phyloP scores from a whole-genome alignment of 2,329 filamentous ascomycete species.

The Dothidotthia symphoricarpi region DNA sequence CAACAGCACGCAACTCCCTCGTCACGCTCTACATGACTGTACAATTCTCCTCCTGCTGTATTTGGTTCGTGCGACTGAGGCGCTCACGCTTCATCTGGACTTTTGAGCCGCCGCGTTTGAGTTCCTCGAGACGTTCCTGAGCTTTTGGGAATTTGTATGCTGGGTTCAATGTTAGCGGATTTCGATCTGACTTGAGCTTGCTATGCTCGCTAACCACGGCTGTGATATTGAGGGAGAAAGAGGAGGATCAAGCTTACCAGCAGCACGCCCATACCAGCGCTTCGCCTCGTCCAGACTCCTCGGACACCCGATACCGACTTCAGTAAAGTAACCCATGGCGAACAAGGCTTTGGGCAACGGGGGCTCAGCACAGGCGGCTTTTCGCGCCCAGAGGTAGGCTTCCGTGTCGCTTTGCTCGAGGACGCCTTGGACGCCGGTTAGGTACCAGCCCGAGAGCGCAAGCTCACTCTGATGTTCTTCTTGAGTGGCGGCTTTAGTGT shows the following conservation, averaged over 20 bases:
- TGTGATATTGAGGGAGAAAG: constrained; percentile 22
- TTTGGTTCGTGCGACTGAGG: constrained; percentile 77
- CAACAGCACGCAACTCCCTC: background rate
- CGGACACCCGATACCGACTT: constrained; percentile 85
- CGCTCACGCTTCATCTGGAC: constrained; percentile 72
- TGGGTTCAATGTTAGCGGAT: constrained; percentile 39
- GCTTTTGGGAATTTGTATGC: constrained; percentile 95
- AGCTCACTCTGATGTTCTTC: constrained; percentile 90
- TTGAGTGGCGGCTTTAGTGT: constrained; percentile 84
- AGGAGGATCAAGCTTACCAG: too few species aligned
- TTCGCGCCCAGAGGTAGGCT: constrained; percentile 94
- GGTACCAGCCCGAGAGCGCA: constrained; percentile 66
- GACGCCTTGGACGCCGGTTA: constrained; percentile 85
- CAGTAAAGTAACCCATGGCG: constrained; percentile 96
- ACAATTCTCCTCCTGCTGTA: constrained; percentile 87
- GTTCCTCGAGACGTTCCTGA: constrained; percentile 84
- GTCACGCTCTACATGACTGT: constrained; percentile 65
- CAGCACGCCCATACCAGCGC: constrained; percentile 96
- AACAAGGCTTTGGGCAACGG: constrained; percentile 88
- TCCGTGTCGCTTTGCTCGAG: constrained; percentile 91
- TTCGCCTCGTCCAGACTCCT: constrained; percentile 92
- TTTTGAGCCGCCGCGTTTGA: constrained; percentile 76
- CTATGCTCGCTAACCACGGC: too few species aligned
- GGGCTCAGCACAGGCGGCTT: constrained; percentile 78
- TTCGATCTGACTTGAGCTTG: too few species aligned